Percentiles rank a stretch among this genome's conserved stretches.
These are phyloP conservation scores for Prosopis cineraria DNA, from an alignment of 306 rosid species.

Conservation along the genomic window DNA sequence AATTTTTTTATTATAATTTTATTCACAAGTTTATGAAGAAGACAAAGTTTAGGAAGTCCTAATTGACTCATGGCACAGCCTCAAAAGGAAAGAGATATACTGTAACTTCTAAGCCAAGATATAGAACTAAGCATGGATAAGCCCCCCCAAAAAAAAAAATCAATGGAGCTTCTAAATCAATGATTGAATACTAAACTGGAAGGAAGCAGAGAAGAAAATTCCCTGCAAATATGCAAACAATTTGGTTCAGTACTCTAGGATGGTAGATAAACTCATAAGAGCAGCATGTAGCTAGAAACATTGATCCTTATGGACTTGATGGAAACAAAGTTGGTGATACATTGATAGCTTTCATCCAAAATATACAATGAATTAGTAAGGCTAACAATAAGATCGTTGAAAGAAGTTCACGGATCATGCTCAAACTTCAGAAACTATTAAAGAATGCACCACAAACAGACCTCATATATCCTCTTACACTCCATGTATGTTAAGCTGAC, in stretches of 20 bases:
- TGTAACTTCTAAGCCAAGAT: background rate
- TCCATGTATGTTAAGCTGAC: slow-evolving; percentile 88
- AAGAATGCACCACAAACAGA: slow-evolving; percentile 39
- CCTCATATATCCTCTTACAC: slow-evolving; percentile 88
- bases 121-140: background rate
- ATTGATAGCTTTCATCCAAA: background rate
- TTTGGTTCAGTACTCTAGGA: background rate
- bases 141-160: background rate
- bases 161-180: background rate
- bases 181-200: background rate
- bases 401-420: slow-evolving; percentile 13
- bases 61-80: background rate
- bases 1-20: too few species aligned
- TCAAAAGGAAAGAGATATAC: background rate
- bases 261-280: background rate
- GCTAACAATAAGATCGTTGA: background rate
- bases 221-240: background rate
- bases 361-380: background rate
- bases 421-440: slow-evolving; percentile 18
- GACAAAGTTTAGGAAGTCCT: background rate
- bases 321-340: background rate
- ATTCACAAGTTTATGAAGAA: background rate
- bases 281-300: background rate
- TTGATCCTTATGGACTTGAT: background rate
- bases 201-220: background rate